Evolutionary conservation across 2,329 filamentous ascomycete species (phyloP), one percentile per base, ranked within the genome.

Genomic region (Nemania serpens): DNA sequence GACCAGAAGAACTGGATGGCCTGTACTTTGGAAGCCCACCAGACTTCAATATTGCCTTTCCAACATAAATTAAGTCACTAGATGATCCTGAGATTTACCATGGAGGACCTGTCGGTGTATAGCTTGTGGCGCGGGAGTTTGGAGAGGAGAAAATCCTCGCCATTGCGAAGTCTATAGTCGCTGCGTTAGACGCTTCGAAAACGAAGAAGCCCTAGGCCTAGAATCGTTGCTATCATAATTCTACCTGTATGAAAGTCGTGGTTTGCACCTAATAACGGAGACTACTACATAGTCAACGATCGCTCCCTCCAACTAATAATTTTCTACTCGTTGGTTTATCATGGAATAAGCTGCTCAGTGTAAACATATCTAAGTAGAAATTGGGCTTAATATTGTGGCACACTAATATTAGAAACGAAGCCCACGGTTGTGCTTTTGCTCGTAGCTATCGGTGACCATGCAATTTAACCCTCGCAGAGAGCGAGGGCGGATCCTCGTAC

Each of bases 71-170:
- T 58, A 6, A 39, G 29, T n/a, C 3, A 2, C 29, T 54, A 81
- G 79, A 83, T 67, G 79, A 83, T 64, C 75, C 80, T 0, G 77
- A 80, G 29, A 69, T 77, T 1, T 83, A 80, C 56, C 69, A 84
- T 59, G 79, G 79, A 1, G 79, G 77, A 2, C 79, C 79, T 10
- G 80, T 82, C 3, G 76, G 75, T 4, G 60, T 83, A 10, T 81
- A 84, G 66, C 67, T 83, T 34, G 74, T 83, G 6, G 79, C 75
- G 5, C 73, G 81, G n/a, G 76, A 79, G 43, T 76, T 81, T 53
- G 76, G 82, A 56, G 81, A 84, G 66, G 81, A 83, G 71, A 83
- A 82, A 66, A 75, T 81, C 45, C 69, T 81, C 57, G 76, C 75
- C 0, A 68, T 81, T 59, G 77, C 77, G 1, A 77, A 80, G 57